Evolutionary conservation across 768 basidiomycete genomes (phyloP).

Genomic region (Mycena galericulata): DNA sequence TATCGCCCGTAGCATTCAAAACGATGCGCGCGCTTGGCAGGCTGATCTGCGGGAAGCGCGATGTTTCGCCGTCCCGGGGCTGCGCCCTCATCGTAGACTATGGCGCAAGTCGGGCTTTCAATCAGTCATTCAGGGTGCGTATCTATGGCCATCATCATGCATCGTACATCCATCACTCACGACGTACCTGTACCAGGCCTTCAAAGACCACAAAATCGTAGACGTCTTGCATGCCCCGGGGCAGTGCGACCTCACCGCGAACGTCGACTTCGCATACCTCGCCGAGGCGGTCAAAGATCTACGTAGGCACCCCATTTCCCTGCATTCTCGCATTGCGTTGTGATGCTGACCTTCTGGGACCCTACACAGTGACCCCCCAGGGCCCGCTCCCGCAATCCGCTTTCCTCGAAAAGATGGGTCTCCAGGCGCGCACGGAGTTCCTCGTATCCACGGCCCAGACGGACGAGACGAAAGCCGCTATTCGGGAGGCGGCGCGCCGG

Average conservation of each 20-base stretch:
- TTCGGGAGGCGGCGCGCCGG: conserved; percentile 71
- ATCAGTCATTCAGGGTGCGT: conserved; percentile 85
- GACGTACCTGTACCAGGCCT: conserved; percentile 76
- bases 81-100: conserved; percentile 92
- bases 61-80: conserved; percentile 48
- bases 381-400: conserved; percentile 81
- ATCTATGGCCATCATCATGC: not conserved
- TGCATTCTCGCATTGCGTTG: not conserved
- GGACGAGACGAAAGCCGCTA: conserved; percentile 61
- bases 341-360: conserved; percentile 45
- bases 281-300: conserved; percentile 77
- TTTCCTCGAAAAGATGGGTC: conserved; percentile 86
- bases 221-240: conserved; percentile 90
- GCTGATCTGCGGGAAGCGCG: conserved; percentile 55
- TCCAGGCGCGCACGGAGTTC: conserved; percentile 69
- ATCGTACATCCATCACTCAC: not conserved
- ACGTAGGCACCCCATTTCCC: conserved; percentile 60
- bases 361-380: conserved; percentile 58
- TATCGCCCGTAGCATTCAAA: conserved; percentile 78
- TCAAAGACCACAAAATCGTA: conserved; percentile 87
- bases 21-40: conserved; percentile 75
- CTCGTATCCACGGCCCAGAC: conserved; percentile 53
- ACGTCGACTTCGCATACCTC: conserved; percentile 94
- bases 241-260: conserved; percentile 92
- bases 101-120: conserved; percentile 77